Evolutionary conservation across 768 basidiomycete genomes (phyloP).

Genomic region (Mycena chlorophos): DNA sequence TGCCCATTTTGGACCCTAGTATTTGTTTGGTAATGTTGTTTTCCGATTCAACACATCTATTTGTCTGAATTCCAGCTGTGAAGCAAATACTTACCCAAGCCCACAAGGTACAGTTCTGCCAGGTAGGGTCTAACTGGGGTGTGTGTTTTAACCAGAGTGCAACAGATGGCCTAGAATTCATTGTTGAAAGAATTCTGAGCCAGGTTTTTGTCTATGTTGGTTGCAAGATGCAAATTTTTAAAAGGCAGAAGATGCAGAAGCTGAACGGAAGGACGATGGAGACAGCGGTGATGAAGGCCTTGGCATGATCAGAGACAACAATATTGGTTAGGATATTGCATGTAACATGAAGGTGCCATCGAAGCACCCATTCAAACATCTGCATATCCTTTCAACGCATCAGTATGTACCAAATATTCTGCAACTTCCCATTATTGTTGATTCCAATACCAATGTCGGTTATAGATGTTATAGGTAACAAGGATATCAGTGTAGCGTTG

Average conservation of each 20-base stretch:
- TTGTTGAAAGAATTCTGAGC: constrained; percentile 25
- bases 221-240: constrained; percentile 32
- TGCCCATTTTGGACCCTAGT: constrained; percentile 25
- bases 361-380: constrained; percentile 26
- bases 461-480: constrained; percentile 34
- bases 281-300: constrained; percentile 23
- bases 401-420: constrained; percentile 32
- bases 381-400: constrained; percentile 26
- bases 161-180: constrained; percentile 33
- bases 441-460: constrained; percentile 34
- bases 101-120: constrained; percentile 30
- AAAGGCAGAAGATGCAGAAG: constrained; percentile 31
- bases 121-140: constrained; percentile 28
- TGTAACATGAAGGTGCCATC: constrained; percentile 23
- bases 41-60: constrained; percentile 33
- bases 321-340: constrained; percentile 22
- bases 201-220: constrained; percentile 31
- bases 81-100: constrained; percentile 31
- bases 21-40: constrained; percentile 31
- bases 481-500: constrained; percentile 30
- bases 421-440: constrained; percentile 25
- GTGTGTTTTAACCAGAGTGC: constrained; percentile 20
- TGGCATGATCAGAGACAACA: constrained; percentile 27
- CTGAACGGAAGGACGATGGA: constrained; percentile 21
- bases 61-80: constrained; percentile 37